These are phyloP conservation scores for Lipomyces oligophaga DNA, from an alignment of 805 yeast genomes.

Conservation along the genomic window DNA sequence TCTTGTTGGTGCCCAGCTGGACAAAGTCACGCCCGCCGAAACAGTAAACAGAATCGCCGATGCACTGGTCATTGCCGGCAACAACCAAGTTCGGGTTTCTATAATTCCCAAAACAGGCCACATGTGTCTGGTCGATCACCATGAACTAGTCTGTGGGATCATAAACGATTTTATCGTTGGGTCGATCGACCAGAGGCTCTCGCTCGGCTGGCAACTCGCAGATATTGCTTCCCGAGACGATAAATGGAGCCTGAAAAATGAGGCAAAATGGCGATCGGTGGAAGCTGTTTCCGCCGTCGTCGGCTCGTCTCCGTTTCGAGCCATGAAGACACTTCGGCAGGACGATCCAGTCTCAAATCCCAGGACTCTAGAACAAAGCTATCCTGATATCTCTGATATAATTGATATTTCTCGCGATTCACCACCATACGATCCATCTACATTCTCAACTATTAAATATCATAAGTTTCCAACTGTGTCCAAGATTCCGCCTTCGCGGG, in stretches of 20 bases:
- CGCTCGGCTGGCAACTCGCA: conserved; percentile 67
- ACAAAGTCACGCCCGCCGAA: conserved; percentile 50
- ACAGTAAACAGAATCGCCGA: conserved; percentile 38
- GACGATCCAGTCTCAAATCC: conserved; percentile 63
- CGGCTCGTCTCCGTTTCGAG: conserved; percentile 50
- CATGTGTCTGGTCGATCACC: conserved; percentile 58
- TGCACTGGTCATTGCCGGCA: conserved; percentile 14
- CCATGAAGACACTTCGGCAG: conserved; percentile 72
- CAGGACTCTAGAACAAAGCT: conserved; percentile 45
- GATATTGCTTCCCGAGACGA: conserved; percentile 51
- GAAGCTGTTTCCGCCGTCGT: conserved; percentile 46
- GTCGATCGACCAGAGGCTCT: conserved; percentile 51
- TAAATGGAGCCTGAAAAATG: conserved; percentile 78
- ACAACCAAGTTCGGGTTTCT: conserved; percentile 37
- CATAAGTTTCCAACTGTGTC: conserved; percentile 74
- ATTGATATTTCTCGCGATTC: conserved; percentile 62
- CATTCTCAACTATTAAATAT: conserved; percentile 53
- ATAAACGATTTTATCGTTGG: conserved; percentile 54
- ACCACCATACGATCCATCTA: conserved; percentile 65
- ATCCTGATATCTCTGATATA: conserved; percentile 53
- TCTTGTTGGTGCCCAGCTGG: conserved; percentile 58
- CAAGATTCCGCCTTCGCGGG: conserved; percentile 65
- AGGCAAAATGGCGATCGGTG: conserved; percentile 62
- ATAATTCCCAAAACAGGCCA: conserved; percentile 54
- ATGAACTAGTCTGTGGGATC: conserved; percentile 60